Evolutionary conservation across 805 yeast species (phyloP), one percentile per base, ranked within the genome.

Genomic region (Yarrowia hollandica): DNA sequence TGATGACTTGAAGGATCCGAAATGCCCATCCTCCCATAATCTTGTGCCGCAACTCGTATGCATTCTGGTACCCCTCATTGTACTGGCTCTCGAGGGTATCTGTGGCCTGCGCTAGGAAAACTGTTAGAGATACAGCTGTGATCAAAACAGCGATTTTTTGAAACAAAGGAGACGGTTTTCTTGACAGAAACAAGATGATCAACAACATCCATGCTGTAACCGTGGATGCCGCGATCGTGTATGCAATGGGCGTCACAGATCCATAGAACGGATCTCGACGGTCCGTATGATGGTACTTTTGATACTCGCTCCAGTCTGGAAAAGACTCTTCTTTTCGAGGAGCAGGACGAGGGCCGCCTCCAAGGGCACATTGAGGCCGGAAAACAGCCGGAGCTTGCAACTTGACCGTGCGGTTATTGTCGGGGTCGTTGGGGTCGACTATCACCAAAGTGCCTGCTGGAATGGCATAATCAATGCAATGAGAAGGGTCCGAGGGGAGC

Each of bases 121-220:
- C 78, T 0, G 89, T 82, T 55, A 80, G 74, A 9, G 79, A 75
- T 1, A 80, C 71, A 12, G 89, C 81, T 60, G 78, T 79, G 58
- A 82, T 73, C 18, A 83, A 64, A n/a, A 86, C 81, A 5, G 87
- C 82, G 9, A 83, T 26, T 35, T 79, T 80, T 33, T 88, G 78
- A 41, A 83, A 69, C 37, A 74, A 67, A 4, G 91, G 90, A 59
- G 85, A 80, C 22, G 80, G 73, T 63, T 81, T 81, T 35, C 79
- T 81, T 18, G 82, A 78, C 28, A 88, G 68, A 18, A 80, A 66
- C 39, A 86, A 73, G 30, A 86, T 70, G 15, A 86, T 62, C 54
- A 85, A 71, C 22, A 88, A 73, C 82, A 87, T 82, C 95, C 95
- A 88, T 23, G 84, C 75, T 14, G 85, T 78, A 7, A 68, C 71